Conservation (phyloP, 805 yeast species). For the Kodamaea kaohsiungensis region DNA sequence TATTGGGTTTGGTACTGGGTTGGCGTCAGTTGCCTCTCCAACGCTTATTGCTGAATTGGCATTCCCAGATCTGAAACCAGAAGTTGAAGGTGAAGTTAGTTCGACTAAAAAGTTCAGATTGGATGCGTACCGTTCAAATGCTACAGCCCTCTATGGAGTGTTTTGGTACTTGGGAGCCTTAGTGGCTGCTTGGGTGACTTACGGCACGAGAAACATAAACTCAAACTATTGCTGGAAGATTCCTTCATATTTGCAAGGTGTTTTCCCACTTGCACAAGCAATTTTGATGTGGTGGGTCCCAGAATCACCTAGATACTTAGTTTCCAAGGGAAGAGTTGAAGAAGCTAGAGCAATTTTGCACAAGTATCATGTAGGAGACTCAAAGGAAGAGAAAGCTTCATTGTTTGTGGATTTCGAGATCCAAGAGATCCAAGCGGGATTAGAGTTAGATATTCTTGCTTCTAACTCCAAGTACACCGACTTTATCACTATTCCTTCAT, state of each 20-base stretch:
- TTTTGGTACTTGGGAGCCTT: conserved; percentile 56
- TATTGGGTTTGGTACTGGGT: conserved; percentile 47
- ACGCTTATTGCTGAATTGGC: conserved; percentile 51
- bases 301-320: conserved; percentile 34
- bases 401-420: conserved; percentile 21
- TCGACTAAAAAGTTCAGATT: conserved; percentile 1
- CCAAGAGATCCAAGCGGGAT: conserved; percentile 26
- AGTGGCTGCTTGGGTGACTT: conserved; percentile 52
- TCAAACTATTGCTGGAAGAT: conserved; percentile 51
- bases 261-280: conserved; percentile 46
- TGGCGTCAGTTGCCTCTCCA: conserved; percentile 48
- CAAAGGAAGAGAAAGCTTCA: conserved; percentile 21
- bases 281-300: conserved; percentile 40
- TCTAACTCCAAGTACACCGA: conserved; percentile 36
- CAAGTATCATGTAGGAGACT: conserved; percentile 42
- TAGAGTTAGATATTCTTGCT: conserved; percentile 38
- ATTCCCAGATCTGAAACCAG: conserved; percentile 33
- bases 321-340: conserved; percentile 21
- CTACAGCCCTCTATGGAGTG: conserved; percentile 44
- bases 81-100: background rate
- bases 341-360: conserved; percentile 31
- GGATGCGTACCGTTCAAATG: conserved; percentile 19
- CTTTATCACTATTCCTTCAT: conserved; percentile 38
- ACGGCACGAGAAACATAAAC: conserved; percentile 39
- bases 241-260: conserved; percentile 53